Percentiles rank a stretch among this genome's conserved stretches.
Evolutionary conservation across 2,329 filamentous ascomycete species (phyloP).

Genomic region (Colletotrichum endophyticum): DNA sequence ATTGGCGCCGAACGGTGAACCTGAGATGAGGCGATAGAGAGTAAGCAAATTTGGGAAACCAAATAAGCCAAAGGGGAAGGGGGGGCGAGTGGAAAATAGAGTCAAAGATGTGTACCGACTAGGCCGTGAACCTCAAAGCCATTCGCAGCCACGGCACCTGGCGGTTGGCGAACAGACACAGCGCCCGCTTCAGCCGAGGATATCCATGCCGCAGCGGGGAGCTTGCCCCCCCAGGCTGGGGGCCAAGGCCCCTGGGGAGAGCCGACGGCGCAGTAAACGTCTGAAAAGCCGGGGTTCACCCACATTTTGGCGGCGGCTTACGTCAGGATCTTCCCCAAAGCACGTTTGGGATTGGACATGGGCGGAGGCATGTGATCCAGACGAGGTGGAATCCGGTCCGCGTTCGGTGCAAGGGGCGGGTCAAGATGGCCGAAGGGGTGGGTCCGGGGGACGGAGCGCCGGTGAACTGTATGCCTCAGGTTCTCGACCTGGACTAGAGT

Average conservation of each 20-base stretch:
- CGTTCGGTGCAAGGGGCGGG: neutral
- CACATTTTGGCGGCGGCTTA: conserved; percentile 3
- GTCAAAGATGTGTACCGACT: conserved; percentile 11
- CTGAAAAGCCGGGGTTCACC: conserved; percentile 3
- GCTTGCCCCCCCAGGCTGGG: neutral
- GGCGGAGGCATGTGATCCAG: conserved; percentile 16
- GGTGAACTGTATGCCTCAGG: neutral
- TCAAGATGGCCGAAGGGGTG: conserved; percentile 3
- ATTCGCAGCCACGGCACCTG: conserved; percentile 18
- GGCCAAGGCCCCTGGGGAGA: neutral
- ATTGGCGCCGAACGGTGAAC: neutral
- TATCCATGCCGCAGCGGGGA: conserved; percentile 25
- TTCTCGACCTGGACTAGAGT: neutral
- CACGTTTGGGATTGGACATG: neutral
- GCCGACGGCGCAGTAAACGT: neutral
- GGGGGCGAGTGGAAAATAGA: neutral
- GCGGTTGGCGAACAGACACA: conserved; percentile 19
- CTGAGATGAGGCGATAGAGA: neutral
- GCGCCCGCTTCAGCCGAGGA: conserved; percentile 25
- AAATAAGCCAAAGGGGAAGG: neutral
- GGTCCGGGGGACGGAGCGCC: conserved; percentile 12
- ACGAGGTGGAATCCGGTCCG: neutral
- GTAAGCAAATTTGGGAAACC: neutral
- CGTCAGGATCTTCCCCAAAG: conserved; percentile 11
- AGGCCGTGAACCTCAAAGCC: conserved; percentile 21